These are phyloP conservation scores for Ramichloridium luteum DNA, from an alignment of 2,329 filamentous ascomycete species.

Conservation along the genomic window DNA sequence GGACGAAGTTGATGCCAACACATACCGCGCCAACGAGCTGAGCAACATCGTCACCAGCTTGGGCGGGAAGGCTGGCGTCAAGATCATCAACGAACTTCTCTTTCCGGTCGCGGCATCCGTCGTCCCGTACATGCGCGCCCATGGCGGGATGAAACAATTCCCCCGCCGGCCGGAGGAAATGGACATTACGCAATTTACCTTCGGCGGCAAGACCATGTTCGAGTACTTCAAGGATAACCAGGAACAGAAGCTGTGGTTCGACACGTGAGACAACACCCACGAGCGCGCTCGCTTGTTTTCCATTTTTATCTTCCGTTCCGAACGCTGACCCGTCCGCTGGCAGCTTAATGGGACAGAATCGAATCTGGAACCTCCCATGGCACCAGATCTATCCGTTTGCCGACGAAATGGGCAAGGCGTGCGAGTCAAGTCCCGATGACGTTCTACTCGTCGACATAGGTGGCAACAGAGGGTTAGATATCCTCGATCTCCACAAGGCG, in stretches of 20 bases:
- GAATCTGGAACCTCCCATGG: constrained; percentile 5
- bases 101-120: constrained; percentile 5
- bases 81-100: constrained; percentile 6
- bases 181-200: constrained; percentile 6
- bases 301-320: no score
- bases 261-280: no score
- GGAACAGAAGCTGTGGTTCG: constrained; percentile 6
- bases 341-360: constrained; percentile 7
- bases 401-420: constrained; percentile 3
- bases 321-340: no score
- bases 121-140: constrained; percentile 7
- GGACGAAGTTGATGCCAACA: constrained; percentile 4
- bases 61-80: constrained; percentile 6
- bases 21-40: constrained; percentile 5
- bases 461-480: constrained; percentile 16
- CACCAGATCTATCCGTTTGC: no score
- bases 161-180: constrained; percentile 5
- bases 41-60: constrained; percentile 5
- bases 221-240: constrained; percentile 7
- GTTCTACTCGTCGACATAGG: constrained; percentile 19
- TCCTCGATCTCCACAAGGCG: constrained; percentile 9
- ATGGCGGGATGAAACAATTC: constrained; percentile 8
- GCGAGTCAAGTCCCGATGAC: constrained; percentile 5
- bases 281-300: no score
- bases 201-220: constrained; percentile 6